A percentile compares a stretch with the other conserved stretches of the same genome.
These are phyloP conservation scores for Ceratocystis albifundus DNA, from an alignment of 2,329 filamentous ascomycete species.

Conservation along the genomic window DNA sequence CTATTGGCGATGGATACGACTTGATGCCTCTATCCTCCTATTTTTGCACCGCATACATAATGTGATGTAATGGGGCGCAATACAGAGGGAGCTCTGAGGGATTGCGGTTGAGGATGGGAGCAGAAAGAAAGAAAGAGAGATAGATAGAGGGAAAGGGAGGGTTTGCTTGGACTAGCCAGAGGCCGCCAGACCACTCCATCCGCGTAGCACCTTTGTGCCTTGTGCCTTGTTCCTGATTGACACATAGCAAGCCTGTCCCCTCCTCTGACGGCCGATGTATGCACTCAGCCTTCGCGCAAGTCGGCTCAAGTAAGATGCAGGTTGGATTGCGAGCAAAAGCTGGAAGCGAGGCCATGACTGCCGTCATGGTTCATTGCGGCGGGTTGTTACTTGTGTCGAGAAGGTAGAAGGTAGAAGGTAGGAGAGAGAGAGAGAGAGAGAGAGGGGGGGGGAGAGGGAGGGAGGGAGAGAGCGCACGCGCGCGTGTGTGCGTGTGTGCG, in stretches of 20 bases:
- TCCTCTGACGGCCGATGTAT: neutral
- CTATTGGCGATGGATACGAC: neutral
- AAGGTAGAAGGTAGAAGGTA: too few relatives aligned
- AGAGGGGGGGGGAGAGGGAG: too few relatives aligned
- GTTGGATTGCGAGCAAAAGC: neutral
- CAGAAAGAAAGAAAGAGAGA: neutral
- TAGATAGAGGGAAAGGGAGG: neutral
- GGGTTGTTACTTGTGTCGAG: too few relatives aligned
- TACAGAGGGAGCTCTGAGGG: neutral
- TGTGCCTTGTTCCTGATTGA: neutral
- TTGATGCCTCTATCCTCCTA: neutral
- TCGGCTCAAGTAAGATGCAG: neutral
- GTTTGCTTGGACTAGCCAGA: neutral
- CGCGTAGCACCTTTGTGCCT: neutral
- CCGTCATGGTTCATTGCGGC: neutral
- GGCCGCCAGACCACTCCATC: neutral
- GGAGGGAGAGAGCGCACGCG: too few relatives aligned
- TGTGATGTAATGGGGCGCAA: neutral
- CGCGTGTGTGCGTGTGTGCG: too few relatives aligned
- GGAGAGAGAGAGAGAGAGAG: too few relatives aligned
- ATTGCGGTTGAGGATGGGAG: neutral
- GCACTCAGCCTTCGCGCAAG: constrained; percentile 4
- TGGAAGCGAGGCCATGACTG: neutral
- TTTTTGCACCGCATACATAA: neutral
- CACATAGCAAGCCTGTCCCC: neutral